Evolutionary conservation across 495 filamentous ascomycete species (phyloP), one percentile per base, ranked within the genome.

Genomic region (Penicillium verhagenii): DNA sequence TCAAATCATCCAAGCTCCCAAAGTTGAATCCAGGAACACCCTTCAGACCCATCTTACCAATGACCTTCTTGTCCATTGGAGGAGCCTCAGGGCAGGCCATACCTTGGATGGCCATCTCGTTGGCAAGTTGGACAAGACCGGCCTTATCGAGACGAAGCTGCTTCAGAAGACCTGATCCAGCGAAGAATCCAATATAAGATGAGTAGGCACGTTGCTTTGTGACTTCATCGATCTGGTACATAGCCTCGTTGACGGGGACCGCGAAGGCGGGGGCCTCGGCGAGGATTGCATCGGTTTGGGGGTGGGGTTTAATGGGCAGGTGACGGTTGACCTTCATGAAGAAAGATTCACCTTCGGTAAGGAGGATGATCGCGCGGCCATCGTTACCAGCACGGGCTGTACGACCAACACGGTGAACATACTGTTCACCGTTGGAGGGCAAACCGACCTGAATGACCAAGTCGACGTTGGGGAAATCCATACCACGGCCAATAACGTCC

Each of bases 401-500:
- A 58, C 69, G 89, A 21, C 92, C 92, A 52, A 97, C 77, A 51
- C 93, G 85, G 69, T 97, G 92, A 57, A 96, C 89, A 69, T 97
- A 97, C 51, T 86, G 80, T 52, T 96, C 93, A 14, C 83, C 74
- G 57, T 81, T 80, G 6, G 79, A 71, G 4, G 92, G 91, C 13
- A 87, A 61, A 44, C 90, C 89, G 49, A 93, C 68, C 65, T 97
- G 92, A 64, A 97, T 84, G 57, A 97, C 92, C 58, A 96, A 83
- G 40, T 91, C 87, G 48, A 97, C 93, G 58, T 91, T 86, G 50
- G 93, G 92, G 75, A 97, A 97, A 68, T 97, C 93, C 91, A 97
- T 93, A 25, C 86, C 86, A 48, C 86, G 80, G 16, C 86, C 86
- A 42, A 90, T 80, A 21, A 90, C 85, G 64, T 89, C 86, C 14